Evolutionary conservation across 2,329 filamentous ascomycete genomes (phyloP).

Genomic region (Phoma sp.): DNA sequence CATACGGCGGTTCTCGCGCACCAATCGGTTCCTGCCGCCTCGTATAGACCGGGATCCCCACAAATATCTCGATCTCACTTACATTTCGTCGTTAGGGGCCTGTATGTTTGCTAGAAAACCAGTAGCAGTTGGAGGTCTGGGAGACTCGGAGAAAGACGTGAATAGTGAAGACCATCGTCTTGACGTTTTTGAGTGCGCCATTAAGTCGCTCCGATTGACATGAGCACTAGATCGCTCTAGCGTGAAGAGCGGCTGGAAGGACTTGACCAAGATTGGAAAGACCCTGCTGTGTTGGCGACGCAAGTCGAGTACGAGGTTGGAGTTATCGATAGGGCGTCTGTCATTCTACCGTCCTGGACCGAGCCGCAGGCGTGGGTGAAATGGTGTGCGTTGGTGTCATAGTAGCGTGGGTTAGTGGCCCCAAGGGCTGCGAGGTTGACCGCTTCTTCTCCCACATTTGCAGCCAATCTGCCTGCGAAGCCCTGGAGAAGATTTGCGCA

Average conservation of each 20-base stretch:
- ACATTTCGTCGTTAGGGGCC: neutral
- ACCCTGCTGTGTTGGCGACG: conserved; percentile 13
- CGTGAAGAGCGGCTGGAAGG: neutral
- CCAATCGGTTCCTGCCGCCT: conserved; percentile 7
- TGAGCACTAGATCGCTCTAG: conserved; percentile 2
- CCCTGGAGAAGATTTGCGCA: conserved; percentile 3
- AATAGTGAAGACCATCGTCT: neutral
- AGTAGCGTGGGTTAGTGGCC: conserved; percentile 9
- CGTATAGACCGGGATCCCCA: neutral
- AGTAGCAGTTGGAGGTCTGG: neutral
- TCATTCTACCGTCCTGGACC: conserved; percentile 16
- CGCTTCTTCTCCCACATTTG: conserved; percentile 4
- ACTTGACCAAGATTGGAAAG: conserved; percentile 12
- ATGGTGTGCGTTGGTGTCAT: conserved; percentile 2
- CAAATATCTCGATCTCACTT: neutral
- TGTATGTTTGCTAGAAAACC: neutral
- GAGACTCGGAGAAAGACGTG: neutral
- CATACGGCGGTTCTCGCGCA: conserved; percentile 1
- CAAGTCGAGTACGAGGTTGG: conserved; percentile 7
- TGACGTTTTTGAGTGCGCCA: neutral
- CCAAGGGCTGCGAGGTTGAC: conserved; percentile 6
- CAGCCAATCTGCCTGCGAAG: neutral
- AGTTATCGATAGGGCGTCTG: conserved; percentile 6
- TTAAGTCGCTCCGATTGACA: conserved; percentile 8
- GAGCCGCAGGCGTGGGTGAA: conserved; percentile 12